Evolutionary conservation across 225 moss, liverwort and hornwort species (phyloP).

Genomic region (Asterella californica): DNA sequence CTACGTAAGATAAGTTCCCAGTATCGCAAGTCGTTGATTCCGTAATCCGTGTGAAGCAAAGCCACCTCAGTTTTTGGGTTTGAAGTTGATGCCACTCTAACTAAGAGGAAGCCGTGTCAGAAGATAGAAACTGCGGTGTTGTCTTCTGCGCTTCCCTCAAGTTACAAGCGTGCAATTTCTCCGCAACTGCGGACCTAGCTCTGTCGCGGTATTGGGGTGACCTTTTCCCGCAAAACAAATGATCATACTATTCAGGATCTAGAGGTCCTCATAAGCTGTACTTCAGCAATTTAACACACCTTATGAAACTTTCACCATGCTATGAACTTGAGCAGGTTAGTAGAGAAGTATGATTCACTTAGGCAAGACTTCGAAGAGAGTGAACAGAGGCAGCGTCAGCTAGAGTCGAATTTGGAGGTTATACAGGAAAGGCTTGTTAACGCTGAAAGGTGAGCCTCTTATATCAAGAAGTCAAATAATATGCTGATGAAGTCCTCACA

Average conservation of each 20-base stretch:
- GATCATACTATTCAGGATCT: no score
- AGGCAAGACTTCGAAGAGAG: slow-evolving; percentile 57
- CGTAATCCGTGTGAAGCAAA: background rate
- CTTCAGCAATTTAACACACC: no score
- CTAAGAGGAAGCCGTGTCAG: no score
- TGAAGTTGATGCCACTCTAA: background rate
- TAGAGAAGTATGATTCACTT: slow-evolving; percentile 54
- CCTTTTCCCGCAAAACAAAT: no score
- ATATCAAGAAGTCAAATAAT: background rate
- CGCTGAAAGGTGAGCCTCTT: slow-evolving; percentile 42
- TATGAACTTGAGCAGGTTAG: slow-evolving; percentile 36
- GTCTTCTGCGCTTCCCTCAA: no score
- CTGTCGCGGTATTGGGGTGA: no score
- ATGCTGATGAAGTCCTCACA: no score
- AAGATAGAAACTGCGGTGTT: no score
- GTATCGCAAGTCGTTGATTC: background rate
- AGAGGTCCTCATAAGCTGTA: no score
- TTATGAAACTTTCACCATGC: background rate
- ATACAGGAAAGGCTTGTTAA: slow-evolving; percentile 49
- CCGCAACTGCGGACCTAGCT: no score
- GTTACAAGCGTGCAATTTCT: no score
- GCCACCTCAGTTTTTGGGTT: background rate
- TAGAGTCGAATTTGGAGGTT: slow-evolving; percentile 47
- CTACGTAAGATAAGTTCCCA: background rate
- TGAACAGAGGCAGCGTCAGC: slow-evolving; percentile 54